A percentile compares a stretch with the other conserved stretches of the same genome.
Evolutionary conservation across 202 grass and related monocot genomes (phyloP).

Genomic region (Eragrostis tef): DNA sequence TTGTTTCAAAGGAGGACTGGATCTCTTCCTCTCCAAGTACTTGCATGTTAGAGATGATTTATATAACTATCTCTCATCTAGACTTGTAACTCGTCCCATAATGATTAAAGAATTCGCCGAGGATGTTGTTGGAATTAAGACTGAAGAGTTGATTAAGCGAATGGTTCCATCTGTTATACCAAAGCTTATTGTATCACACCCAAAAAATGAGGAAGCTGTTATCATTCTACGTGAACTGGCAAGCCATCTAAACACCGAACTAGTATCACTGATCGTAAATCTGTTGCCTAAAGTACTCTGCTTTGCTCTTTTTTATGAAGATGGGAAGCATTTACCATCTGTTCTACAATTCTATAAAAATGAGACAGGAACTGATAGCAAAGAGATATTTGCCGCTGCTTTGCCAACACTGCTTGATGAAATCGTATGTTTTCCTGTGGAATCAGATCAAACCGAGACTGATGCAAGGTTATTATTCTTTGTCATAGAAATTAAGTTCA

Average conservation of each 20-base stretch:
- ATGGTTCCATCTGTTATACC: constrained; percentile 91
- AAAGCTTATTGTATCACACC: constrained; percentile 81
- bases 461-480: constrained; percentile 65
- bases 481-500: constrained; percentile 2
- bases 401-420: constrained; percentile 85
- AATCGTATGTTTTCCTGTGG: constrained; percentile 87
- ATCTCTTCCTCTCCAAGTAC: constrained; percentile 69
- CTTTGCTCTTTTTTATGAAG: constrained; percentile 80
- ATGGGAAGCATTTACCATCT: constrained; percentile 65
- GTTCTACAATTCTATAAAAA: constrained; percentile 89
- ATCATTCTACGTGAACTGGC: constrained; percentile 76
- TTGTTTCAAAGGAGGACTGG: constrained; percentile 73
- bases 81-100: constrained; percentile 62
- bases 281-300: constrained; percentile 79
- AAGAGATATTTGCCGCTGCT: constrained; percentile 93
- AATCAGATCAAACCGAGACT: constrained; percentile 64
- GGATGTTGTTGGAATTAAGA: constrained; percentile 76
- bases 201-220: constrained; percentile 66
- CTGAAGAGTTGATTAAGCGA: constrained; percentile 68
- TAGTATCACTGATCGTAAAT: constrained; percentile 64
- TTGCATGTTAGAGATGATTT: constrained; percentile 65
- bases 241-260: constrained; percentile 63
- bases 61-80: constrained; percentile 76
- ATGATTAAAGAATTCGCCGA: constrained; percentile 82
- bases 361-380: constrained; percentile 74